Percentiles rank a stretch among this genome's conserved stretches.
phyloP scores from a whole-genome alignment of 1,284 basidiomycete genomes.

The Neotropicomus parvogracilis region DNA sequence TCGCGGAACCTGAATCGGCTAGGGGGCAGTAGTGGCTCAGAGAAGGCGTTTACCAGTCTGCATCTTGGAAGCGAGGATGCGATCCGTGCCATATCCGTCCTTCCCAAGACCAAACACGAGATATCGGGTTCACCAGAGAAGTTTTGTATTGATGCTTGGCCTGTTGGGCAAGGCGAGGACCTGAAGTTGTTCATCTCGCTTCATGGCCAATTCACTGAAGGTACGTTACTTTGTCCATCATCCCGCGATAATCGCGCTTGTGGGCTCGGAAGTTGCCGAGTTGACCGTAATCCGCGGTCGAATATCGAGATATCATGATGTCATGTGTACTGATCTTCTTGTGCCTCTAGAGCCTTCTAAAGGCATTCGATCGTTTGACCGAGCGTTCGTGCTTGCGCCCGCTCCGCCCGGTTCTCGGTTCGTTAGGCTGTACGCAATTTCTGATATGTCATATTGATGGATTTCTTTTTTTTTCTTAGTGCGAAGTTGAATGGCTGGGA shows the following conservation, averaged over 20 bases:
- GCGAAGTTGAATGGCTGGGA: conserved; percentile 86
- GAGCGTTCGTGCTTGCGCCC: conserved; percentile 85
- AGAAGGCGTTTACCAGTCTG: conserved; percentile 65
- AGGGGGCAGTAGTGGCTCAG: conserved; percentile 44
- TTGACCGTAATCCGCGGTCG: conserved; percentile 2
- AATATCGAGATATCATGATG: conserved; percentile 10
- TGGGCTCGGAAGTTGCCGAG: conserved; percentile 18
- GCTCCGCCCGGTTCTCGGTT: conserved; percentile 78
- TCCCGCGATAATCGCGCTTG: conserved; percentile 17
- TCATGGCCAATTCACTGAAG: conserved; percentile 90
- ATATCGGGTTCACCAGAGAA: conserved; percentile 70
- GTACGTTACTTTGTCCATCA: conserved; percentile 43
- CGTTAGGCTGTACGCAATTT: conserved; percentile 31
- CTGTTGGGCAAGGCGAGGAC: conserved; percentile 59
- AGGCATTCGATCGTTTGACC: conserved; percentile 89
- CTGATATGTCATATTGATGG: not conserved
- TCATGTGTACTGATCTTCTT: conserved; percentile 15
- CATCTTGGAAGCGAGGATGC: conserved; percentile 72
- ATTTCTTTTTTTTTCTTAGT: conserved; percentile 37
- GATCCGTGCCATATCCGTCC: conserved; percentile 54
- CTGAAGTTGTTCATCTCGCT: conserved; percentile 76
- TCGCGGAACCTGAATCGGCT: conserved; percentile 78
- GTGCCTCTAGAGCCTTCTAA: conserved; percentile 44
- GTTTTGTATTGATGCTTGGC: conserved; percentile 90
- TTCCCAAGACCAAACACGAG: conserved; percentile 82